phyloP scores from a whole-genome alignment of 1,139 yeast genomes.

The Zygosaccharomyces pseudobailii region DNA sequence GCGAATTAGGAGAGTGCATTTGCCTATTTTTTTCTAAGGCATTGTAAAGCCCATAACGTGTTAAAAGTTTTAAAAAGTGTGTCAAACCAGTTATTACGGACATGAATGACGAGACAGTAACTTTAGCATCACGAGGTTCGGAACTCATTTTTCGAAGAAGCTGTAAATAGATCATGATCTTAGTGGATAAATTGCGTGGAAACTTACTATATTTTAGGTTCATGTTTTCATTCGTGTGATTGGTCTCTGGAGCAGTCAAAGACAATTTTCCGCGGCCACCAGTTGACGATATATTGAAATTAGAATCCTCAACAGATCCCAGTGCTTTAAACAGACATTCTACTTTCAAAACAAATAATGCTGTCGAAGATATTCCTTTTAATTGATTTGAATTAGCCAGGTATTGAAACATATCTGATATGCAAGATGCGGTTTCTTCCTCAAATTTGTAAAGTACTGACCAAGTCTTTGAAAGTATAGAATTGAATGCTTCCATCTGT shows the following conservation, averaged over 20 bases:
- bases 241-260: constrained; percentile 11
- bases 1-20: constrained; percentile 54
- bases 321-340: constrained; percentile 75
- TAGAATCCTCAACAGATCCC: constrained; percentile 40
- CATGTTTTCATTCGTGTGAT: constrained; percentile 12
- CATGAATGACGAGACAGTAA: constrained; percentile 56
- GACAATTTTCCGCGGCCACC: neutral
- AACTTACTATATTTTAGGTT: constrained; percentile 49
- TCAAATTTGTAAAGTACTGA: constrained; percentile 81
- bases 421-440: constrained; percentile 87
- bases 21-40: constrained; percentile 65
- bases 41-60: constrained; percentile 72
- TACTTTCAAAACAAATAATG: constrained; percentile 65
- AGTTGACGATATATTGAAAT: constrained; percentile 9
- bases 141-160: constrained; percentile 55
- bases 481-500: constrained; percentile 49
- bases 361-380: constrained; percentile 69
- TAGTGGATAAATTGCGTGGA: constrained; percentile 83
- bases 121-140: constrained; percentile 27
- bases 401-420: constrained; percentile 85
- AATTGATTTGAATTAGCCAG: constrained; percentile 74
- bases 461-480: constrained; percentile 79
- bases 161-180: constrained; percentile 71
- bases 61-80: constrained; percentile 80
- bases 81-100: constrained; percentile 90